Evolutionary conservation across 1,139 yeast genomes (phyloP).

Genomic region (Zygotorulaspora mrakii): DNA sequence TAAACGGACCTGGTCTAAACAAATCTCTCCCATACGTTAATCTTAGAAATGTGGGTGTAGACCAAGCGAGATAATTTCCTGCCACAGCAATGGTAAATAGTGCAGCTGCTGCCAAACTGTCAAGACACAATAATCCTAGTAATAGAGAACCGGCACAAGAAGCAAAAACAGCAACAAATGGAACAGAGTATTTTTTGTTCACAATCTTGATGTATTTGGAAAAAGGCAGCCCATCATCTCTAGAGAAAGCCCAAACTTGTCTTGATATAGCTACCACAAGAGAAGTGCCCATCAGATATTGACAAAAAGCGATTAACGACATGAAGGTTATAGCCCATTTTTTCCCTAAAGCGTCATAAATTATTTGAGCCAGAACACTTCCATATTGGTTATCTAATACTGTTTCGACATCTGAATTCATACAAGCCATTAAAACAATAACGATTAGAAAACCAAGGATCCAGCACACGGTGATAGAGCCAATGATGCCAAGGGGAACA

Average conservation of each 20-base stretch:
- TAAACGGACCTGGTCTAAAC: constrained; percentile 63
- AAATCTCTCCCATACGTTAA: constrained; percentile 45
- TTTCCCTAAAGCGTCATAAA: constrained; percentile 62
- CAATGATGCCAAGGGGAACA: constrained; percentile 63
- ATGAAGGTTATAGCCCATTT: constrained; percentile 66
- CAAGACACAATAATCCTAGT: constrained; percentile 56
- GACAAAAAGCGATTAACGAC: constrained; percentile 57
- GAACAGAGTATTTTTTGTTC: constrained; percentile 50
- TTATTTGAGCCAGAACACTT: constrained; percentile 61
- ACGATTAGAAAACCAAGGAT: constrained; percentile 56
- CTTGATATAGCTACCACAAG: constrained; percentile 49
- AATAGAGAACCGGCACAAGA: constrained; percentile 47
- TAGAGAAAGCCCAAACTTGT: constrained; percentile 52
- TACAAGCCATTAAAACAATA: constrained; percentile 54
- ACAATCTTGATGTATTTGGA: constrained; percentile 50
- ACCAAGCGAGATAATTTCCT: constrained; percentile 60
- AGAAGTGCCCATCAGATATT: constrained; percentile 66
- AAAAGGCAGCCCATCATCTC: constrained; percentile 51
- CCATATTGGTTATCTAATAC: constrained; percentile 47
- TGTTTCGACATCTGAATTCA: constrained; percentile 47
- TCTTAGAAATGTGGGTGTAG: constrained; percentile 51
- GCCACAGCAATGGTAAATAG: constrained; percentile 56
- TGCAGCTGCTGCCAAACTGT: constrained; percentile 58
- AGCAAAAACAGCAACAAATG: constrained; percentile 57
- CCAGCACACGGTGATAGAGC: constrained; percentile 56